Evolutionary conservation across 129 eudicot species (phyloP), one percentile per base, ranked within the genome.

Genomic region (Cynara cardunculus): DNA sequence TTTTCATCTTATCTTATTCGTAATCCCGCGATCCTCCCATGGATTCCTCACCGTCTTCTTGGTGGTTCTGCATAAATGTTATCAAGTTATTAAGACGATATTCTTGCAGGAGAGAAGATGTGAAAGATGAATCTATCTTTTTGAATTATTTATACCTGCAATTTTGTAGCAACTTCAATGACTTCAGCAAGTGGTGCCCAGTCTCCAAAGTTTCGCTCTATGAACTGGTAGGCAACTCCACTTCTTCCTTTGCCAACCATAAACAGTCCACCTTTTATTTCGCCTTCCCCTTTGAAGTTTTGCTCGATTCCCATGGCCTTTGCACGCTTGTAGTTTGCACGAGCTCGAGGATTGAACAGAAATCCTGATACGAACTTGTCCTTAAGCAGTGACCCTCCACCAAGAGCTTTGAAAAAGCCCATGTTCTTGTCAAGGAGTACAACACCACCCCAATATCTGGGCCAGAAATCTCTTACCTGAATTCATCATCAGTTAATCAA

Each of bases 101-200:
- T 27, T 73, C 64, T 25, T 71, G 41, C 30, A 74, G 64, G 68
- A 66, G 9, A 59, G 68, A 49, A 64, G 62, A 12, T 32, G 1
- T 24, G 41, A 37, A 53, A 78, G 3, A 28, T 67, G 71, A 49
- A 71, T 65, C 25, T 6, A 77, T 72, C 62, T 28, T 39, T 44
- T 16, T 35, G 37, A 74, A 19, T 71, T 68, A 24, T 88, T 90
- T 59, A 18, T 87, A 89, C 95, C 97, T 90, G 89, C 69, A 92
- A 53, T 13, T 79, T 88, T 78, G 85, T 83, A 80, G 93, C 87
- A 37, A 92, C 89, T 18, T 90, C 91, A 69, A 90, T 39, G 79
- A 90, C 83, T 90, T 90, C 97, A 69, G 91, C 79, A 72, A 86
- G 83, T n/a, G 97, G 97, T 16, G 97, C 95, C 97, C 97, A 92